phyloP scores from a whole-genome alignment of 2,329 filamentous ascomycete genomes.

The Passalora sequoiae region DNA sequence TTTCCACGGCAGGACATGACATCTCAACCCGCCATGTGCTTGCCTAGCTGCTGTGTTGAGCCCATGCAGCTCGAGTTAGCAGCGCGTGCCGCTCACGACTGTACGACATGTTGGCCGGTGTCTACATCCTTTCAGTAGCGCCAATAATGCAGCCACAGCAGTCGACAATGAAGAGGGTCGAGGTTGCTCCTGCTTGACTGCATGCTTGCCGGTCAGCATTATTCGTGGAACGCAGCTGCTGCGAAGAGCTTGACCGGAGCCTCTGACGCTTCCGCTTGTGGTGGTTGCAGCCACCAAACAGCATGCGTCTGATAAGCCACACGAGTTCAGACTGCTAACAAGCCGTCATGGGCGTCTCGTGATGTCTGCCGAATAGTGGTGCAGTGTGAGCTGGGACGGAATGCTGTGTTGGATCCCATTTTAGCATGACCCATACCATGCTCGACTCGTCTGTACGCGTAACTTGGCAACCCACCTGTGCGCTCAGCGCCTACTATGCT shows the following conservation, averaged over 20 bases:
- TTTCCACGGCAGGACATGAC: slow-evolving; percentile 2
- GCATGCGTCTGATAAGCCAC: slow-evolving; percentile 4
- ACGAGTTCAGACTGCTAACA: slow-evolving; percentile 3
- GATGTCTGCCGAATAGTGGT: slow-evolving; percentile 1
- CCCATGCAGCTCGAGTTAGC: slow-evolving; percentile 1
- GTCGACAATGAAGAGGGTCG: slow-evolving; percentile 1
- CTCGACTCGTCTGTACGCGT: too few relatives aligned
- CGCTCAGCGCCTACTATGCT: too few relatives aligned
- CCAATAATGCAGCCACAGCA: not conserved
- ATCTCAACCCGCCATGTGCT: not conserved
- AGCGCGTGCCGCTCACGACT: slow-evolving; percentile 4
- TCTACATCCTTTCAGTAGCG: not conserved
- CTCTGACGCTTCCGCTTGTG: slow-evolving; percentile 3
- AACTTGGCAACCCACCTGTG: too few relatives aligned
- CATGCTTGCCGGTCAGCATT: slow-evolving; percentile 7
- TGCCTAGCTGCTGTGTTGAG: slow-evolving; percentile 3
- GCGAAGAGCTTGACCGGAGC: slow-evolving; percentile 9
- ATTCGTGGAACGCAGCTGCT: slow-evolving; percentile 4
- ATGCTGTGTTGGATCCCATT: slow-evolving; percentile 1
- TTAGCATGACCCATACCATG: too few relatives aligned
- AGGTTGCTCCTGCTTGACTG: slow-evolving; percentile 6
- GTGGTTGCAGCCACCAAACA: slow-evolving; percentile 6
- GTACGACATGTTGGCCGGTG: not conserved
- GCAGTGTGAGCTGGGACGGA: not conserved
- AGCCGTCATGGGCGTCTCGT: slow-evolving; percentile 3